Evolutionary conservation across 345 rosid species (phyloP).

Genomic region (Populus euphratica): DNA sequence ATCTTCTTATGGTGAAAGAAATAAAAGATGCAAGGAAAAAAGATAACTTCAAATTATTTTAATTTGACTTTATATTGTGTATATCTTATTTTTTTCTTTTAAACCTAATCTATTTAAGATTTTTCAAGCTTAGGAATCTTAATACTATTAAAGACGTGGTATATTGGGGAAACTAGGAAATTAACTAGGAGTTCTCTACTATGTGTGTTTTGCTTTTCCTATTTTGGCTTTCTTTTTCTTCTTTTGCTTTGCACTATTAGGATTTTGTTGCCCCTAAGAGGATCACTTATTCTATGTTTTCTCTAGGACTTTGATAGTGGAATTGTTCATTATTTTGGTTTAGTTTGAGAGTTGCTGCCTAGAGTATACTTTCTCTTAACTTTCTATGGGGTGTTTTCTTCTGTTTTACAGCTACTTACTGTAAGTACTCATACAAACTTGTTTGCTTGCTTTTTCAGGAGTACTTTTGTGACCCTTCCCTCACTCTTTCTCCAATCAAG

Average conservation of each 20-base stretch:
- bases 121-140: not conserved
- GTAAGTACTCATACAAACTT: not conserved
- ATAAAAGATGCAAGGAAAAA: not conserved
- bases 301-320: not conserved
- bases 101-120: not conserved
- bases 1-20: not conserved
- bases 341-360: too few relatives aligned
- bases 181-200: not conserved
- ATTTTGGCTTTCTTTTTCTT: not conserved
- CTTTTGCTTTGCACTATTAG: not conserved
- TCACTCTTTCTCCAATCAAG: constrained; percentile 58
- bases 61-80: not conserved
- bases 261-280: not conserved
- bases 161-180: not conserved
- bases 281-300: not conserved
- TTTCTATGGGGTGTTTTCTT: not conserved
- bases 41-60: not conserved
- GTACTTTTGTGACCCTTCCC: constrained; percentile 83
- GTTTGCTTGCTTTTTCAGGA: constrained; percentile 52
- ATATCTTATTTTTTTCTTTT: not conserved
- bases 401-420: not conserved
- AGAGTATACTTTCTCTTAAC: too few relatives aligned
- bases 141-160: not conserved
- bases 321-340: too few relatives aligned
- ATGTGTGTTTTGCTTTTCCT: not conserved